These are phyloP conservation scores for Herpetospermum pedunculosum DNA, from an alignment of 306 rosid species.

Conservation along the genomic window DNA sequence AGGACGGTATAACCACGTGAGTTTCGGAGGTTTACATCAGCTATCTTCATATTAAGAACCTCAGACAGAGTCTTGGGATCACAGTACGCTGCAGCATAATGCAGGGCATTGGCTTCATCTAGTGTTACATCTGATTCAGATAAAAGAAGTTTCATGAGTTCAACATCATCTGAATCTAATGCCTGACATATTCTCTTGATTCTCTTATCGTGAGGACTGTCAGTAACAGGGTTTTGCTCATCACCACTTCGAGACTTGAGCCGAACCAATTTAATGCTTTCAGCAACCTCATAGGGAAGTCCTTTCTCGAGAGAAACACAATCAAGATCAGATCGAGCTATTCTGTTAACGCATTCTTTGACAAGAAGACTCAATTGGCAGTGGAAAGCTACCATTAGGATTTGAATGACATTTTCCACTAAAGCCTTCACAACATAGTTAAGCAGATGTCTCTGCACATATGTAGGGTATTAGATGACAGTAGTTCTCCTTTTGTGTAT, in stretches of 20 bases:
- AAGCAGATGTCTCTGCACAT: slow-evolving; percentile 35
- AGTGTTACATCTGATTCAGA: slow-evolving; percentile 25
- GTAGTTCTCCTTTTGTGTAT: background rate
- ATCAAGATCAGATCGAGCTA: slow-evolving; percentile 36
- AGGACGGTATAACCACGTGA: slow-evolving; percentile 34
- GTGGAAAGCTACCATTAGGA: slow-evolving; percentile 27
- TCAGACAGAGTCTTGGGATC: slow-evolving; percentile 35
- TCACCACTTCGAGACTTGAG: slow-evolving; percentile 8
- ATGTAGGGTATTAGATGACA: slow-evolving; percentile 6
- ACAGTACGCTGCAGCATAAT: slow-evolving; percentile 38
- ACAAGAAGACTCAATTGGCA: slow-evolving; percentile 34
- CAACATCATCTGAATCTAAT: slow-evolving; percentile 38
- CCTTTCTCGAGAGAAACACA: slow-evolving; percentile 27
- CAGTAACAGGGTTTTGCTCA: slow-evolving; percentile 5
- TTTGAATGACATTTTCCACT: slow-evolving; percentile 35
- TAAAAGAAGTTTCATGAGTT: slow-evolving; percentile 32
- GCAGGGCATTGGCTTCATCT: slow-evolving; percentile 37
- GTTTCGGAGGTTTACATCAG: slow-evolving; percentile 36
- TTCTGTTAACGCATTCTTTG: slow-evolving; percentile 23
- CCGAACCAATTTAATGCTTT: slow-evolving; percentile 23
- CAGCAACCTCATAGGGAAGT: slow-evolving; percentile 30
- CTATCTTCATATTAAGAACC: slow-evolving; percentile 27
- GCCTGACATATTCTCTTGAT: slow-evolving; percentile 33
- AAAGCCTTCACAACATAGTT: slow-evolving; percentile 36
- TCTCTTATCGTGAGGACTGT: slow-evolving; percentile 25